phyloP scores from a whole-genome alignment of 768 basidiomycete species.

The Leucosporidium creatinivorum region DNA sequence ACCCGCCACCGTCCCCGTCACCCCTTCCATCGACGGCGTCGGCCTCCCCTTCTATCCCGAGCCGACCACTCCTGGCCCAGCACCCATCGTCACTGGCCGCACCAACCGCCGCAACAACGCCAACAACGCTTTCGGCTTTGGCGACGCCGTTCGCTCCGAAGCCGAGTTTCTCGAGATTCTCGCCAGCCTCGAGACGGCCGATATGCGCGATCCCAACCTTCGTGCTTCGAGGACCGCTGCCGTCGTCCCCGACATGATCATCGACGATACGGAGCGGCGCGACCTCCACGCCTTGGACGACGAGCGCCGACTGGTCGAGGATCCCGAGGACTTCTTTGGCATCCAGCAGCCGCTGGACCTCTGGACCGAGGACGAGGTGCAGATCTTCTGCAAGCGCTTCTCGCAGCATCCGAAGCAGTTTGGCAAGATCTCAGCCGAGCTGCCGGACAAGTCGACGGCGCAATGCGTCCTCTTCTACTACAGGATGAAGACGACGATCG shows the following conservation, averaged over 20 bases:
- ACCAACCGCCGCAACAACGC: constrained; percentile 37
- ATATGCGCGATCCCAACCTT: constrained; percentile 82
- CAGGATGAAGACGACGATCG: constrained; percentile 84
- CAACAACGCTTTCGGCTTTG: constrained; percentile 38
- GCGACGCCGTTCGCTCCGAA: constrained; percentile 87
- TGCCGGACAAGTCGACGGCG: constrained; percentile 74
- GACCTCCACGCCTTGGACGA: constrained; percentile 48
- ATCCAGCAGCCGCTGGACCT: constrained; percentile 46
- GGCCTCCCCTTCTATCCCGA: constrained; percentile 32
- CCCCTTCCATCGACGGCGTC: constrained; percentile 34
- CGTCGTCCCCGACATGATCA: constrained; percentile 81
- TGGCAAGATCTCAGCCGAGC: constrained; percentile 71
- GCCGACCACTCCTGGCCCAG: constrained; percentile 25
- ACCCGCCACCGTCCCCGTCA: constrained; percentile 10
- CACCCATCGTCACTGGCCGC: constrained; percentile 26
- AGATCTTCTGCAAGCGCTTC: constrained; percentile 69
- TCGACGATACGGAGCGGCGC: constrained; percentile 50
- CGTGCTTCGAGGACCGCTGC: constrained; percentile 81
- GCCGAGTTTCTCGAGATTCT: constrained; percentile 97
- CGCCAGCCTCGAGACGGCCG: constrained; percentile 84
- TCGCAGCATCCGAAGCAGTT: constrained; percentile 88
- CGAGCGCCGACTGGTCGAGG: constrained; percentile 68
- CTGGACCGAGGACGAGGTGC: constrained; percentile 81
- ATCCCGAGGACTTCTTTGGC: constrained; percentile 70
- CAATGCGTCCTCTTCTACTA: constrained; percentile 95